Evolutionary conservation across 176 grass and related monocot genomes (phyloP).

Genomic region (Aegilops sharonensis): DNA sequence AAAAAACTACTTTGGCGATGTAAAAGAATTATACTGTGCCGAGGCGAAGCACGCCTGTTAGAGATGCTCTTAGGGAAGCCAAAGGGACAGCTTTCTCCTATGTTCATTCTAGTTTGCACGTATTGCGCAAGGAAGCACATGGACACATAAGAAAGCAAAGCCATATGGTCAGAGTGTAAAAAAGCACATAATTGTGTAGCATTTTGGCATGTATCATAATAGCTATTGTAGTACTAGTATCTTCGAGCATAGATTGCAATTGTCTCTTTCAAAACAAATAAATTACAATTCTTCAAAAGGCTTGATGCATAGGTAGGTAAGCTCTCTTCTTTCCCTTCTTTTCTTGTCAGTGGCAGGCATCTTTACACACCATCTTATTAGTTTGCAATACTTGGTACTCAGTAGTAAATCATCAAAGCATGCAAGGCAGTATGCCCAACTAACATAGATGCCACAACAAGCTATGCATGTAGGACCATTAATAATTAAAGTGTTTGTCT

Average conservation of each 20-base stretch:
- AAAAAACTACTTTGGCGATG: too few relatives aligned
- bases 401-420: constrained; percentile 32
- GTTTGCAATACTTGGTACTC: constrained; percentile 37
- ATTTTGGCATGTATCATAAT: constrained; percentile 54
- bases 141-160: constrained; percentile 23
- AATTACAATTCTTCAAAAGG: constrained; percentile 32
- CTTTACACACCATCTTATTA: constrained; percentile 48
- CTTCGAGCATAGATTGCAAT: constrained; percentile 25
- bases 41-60: too few relatives aligned
- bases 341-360: constrained; percentile 48
- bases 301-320: constrained; percentile 28
- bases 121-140: constrained; percentile 51
- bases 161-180: neutral
- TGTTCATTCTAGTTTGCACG: constrained; percentile 18
- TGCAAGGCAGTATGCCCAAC: constrained; percentile 8
- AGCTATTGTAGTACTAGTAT: constrained; percentile 40
- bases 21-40: too few relatives aligned
- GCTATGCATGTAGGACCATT: constrained; percentile 25
- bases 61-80: too few relatives aligned
- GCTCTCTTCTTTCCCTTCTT: constrained; percentile 13
- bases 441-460: neutral
- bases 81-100: neutral
- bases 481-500: neutral
- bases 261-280: neutral
- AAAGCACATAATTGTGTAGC: constrained; percentile 38